Percentiles rank a stretch among this genome's conserved stretches.
These are phyloP conservation scores for Paramecium pentaurelia DNA, from an alignment of 73 alveolate genomes.

Conservation along the genomic window DNA sequence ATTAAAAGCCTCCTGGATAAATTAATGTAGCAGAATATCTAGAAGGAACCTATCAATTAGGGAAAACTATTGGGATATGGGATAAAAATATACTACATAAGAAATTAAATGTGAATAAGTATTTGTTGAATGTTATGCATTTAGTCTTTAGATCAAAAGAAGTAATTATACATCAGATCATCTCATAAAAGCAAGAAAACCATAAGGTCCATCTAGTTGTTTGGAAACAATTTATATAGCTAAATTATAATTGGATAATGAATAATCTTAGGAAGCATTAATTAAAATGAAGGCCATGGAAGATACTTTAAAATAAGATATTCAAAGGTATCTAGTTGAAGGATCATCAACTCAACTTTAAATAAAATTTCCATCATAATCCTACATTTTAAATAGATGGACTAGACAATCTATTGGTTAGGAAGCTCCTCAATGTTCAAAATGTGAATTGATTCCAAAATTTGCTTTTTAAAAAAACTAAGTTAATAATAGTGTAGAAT, in stretches of 20 bases:
- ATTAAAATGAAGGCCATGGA: not conserved
- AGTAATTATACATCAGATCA: constrained; percentile 4
- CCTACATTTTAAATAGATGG: constrained; percentile 6
- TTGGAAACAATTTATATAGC: constrained; percentile 41
- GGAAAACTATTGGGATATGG: not conserved
- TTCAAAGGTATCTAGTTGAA: not conserved
- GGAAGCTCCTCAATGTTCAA: not conserved
- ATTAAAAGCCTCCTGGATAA: constrained; percentile 26
- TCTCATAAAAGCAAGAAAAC: not conserved
- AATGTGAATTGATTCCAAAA: not conserved
- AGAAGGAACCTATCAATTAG: constrained; percentile 22
- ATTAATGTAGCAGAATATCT: not conserved
- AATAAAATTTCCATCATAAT: constrained; percentile 29
- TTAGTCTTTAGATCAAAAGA: not conserved
- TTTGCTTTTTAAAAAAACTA: not conserved
- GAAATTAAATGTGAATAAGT: constrained; percentile 15
- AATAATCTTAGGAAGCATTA: not conserved
- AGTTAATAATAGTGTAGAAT: not conserved
- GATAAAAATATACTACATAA: not conserved
- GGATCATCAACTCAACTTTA: not conserved
- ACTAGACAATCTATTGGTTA: not conserved
- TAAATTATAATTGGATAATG: constrained; percentile 5
- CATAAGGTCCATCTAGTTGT: constrained; percentile 40
- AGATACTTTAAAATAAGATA: not conserved
- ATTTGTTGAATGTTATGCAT: not conserved